These are phyloP conservation scores for Dalbergia oliveri DNA, from an alignment of 306 rosid species.

Conservation along the genomic window DNA sequence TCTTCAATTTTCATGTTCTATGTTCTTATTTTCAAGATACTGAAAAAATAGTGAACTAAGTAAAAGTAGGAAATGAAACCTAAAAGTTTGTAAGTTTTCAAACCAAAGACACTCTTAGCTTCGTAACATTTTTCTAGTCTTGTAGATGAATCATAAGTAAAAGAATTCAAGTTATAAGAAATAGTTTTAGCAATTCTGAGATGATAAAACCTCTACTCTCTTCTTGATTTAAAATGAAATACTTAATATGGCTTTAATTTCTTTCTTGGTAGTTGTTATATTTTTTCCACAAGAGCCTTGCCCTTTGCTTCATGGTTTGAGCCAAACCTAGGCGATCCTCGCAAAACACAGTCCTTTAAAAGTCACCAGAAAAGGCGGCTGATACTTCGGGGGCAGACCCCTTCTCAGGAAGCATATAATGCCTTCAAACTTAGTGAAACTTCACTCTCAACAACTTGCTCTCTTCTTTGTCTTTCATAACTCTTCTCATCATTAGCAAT, in stretches of 20 bases:
- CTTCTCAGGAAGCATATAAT: slow-evolving; percentile 83
- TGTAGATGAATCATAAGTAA: no score
- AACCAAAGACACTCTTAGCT: no score
- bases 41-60: no score
- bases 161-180: no score
- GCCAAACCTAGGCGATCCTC: slow-evolving; percentile 48
- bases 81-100: no score
- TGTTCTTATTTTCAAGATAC: no score
- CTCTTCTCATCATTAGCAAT: neutral
- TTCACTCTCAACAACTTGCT: slow-evolving; percentile 46
- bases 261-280: slow-evolving; percentile 59
- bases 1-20: no score
- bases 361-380: slow-evolving; percentile 95
- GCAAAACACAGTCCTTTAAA: slow-evolving; percentile 64
- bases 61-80: no score
- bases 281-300: slow-evolving; percentile 44
- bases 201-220: slow-evolving; percentile 3
- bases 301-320: slow-evolving; percentile 41
- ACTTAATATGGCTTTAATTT: slow-evolving; percentile 49
- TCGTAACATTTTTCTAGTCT: no score
- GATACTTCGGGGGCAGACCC: slow-evolving; percentile 90
- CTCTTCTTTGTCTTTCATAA: slow-evolving; percentile 40
- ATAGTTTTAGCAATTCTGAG: no score
- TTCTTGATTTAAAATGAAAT: slow-evolving; percentile 30
- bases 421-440: slow-evolving; percentile 59